phyloP scores from a whole-genome alignment of 441 rosid species.

The Corymbia citriodora region DNA sequence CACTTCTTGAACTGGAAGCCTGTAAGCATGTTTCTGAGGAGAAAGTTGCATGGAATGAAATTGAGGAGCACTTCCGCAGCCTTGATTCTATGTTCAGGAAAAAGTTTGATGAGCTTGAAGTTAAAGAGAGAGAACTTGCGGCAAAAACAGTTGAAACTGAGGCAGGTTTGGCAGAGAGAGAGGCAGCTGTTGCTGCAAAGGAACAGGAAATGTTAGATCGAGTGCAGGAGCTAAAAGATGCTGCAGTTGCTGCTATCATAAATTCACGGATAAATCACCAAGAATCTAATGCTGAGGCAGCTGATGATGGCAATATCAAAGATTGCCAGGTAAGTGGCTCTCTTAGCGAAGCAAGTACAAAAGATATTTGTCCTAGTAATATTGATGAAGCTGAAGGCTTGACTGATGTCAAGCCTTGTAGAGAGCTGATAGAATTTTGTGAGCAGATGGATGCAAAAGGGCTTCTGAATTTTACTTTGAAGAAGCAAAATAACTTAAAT shows the following conservation, averaged over 20 bases:
- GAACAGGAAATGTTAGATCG: constrained; percentile 38
- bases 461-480: constrained; percentile 27
- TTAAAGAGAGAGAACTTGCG: constrained; percentile 26
- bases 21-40: constrained; percentile 6
- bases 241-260: constrained; percentile 33
- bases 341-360: constrained; percentile 22
- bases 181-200: constrained; percentile 30
- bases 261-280: constrained; percentile 29
- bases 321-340: constrained; percentile 38
- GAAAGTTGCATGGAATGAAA: constrained; percentile 29
- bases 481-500: constrained; percentile 22
- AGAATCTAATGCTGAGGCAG: constrained; percentile 17
- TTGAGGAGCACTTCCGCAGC: constrained; percentile 27
- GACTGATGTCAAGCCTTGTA: constrained; percentile 28
- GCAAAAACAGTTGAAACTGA: constrained; percentile 17
- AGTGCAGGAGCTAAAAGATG: constrained; percentile 43
- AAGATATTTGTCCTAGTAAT: constrained; percentile 35
- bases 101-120: constrained; percentile 30
- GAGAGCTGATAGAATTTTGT: constrained; percentile 31
- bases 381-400: constrained; percentile 23
- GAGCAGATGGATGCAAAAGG: constrained; percentile 47
- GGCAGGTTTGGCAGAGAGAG: constrained; percentile 23
- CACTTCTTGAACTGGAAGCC: constrained; percentile 25
- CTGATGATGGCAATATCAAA: constrained; percentile 18
- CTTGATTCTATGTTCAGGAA: constrained; percentile 20